phyloP scores from a whole-genome alignment of 2,329 filamentous ascomycete species.

The Calycina marina region DNA sequence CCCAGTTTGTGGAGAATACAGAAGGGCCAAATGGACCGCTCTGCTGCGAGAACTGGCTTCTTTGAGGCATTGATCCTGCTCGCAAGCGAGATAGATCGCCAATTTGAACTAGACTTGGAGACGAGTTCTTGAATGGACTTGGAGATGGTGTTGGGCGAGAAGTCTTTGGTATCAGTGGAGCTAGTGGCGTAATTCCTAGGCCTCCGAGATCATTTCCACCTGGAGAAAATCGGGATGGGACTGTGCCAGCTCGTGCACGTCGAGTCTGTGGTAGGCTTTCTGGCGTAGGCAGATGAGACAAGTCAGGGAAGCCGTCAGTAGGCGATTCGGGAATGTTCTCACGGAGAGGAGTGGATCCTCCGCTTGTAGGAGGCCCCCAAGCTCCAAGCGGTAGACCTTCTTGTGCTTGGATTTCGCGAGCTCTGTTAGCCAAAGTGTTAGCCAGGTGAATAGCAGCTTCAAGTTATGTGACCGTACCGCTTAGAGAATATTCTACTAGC shows the following conservation, averaged over 20 bases:
- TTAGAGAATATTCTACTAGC: slow-evolving; percentile 70
- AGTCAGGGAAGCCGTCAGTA: slow-evolving; percentile 88
- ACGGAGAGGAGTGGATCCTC: slow-evolving; percentile 87
- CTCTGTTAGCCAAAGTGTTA: slow-evolving; percentile 35
- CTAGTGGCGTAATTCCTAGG: slow-evolving; percentile 32
- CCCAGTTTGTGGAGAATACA: slow-evolving; percentile 79
- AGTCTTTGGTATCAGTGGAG: slow-evolving; percentile 54
- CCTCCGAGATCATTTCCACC: slow-evolving; percentile 48
- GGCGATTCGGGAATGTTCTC: slow-evolving; percentile 97
- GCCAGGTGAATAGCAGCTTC: slow-evolving; percentile 1
- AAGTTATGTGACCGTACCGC: slow-evolving; percentile 55
- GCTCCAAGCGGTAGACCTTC: slow-evolving; percentile 67
- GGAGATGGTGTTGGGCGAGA: slow-evolving; percentile 76
- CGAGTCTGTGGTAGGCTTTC: slow-evolving; percentile 51
- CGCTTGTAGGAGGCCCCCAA: slow-evolving; percentile 93
- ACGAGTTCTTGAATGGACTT: slow-evolving; percentile 67
- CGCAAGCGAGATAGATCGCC: slow-evolving; percentile 60
- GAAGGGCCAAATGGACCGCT: slow-evolving; percentile 70
- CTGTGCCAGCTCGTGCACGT: slow-evolving; percentile 79
- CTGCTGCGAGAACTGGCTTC: slow-evolving; percentile 48
- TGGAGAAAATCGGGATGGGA: slow-evolving; percentile 87
- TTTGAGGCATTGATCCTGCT: slow-evolving; percentile 88
- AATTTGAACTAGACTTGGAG: slow-evolving; percentile 35
- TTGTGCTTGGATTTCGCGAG: slow-evolving; percentile 92
- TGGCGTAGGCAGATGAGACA: slow-evolving; percentile 56